These are phyloP conservation scores for Aspergillus sp. DNA, from an alignment of 2,329 filamentous ascomycete species.

Conservation along the genomic window DNA sequence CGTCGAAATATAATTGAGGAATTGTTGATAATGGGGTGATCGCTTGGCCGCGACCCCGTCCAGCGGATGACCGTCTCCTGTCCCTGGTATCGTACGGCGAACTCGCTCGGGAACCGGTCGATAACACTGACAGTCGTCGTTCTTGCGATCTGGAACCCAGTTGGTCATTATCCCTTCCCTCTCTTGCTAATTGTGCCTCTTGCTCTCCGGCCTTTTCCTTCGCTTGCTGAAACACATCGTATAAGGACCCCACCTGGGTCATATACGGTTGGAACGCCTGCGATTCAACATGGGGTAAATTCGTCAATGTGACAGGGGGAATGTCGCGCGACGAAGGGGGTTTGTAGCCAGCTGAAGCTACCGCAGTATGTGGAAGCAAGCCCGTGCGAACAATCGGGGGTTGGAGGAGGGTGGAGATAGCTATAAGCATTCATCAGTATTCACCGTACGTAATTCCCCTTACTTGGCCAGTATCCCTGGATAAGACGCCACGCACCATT, in stretches of 20 bases:
- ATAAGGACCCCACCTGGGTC: conserved; percentile 73
- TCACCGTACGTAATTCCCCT: no score
- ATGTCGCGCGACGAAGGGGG: conserved; percentile 83
- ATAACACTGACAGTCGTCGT: conserved; percentile 34
- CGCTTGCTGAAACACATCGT: conserved; percentile 78
- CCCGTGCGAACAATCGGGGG: conserved; percentile 84
- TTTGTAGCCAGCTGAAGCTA: conserved; percentile 62
- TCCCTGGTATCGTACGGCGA: conserved; percentile 44
- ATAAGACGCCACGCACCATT: conserved; percentile 53
- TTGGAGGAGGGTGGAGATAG: conserved; percentile 89
- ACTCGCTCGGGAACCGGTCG: conserved; percentile 35
- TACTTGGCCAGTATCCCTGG: not conserved
- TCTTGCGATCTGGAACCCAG: conserved; percentile 40
- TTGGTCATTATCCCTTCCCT: conserved; percentile 44
- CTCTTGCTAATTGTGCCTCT: conserved; percentile 37
- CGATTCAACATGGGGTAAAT: conserved; percentile 71
- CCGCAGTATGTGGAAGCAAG: conserved; percentile 67
- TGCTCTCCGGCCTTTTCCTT: conserved; percentile 67
- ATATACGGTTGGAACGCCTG: conserved; percentile 79
- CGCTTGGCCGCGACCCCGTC: conserved; percentile 54
- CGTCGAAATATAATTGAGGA: conserved; percentile 86
- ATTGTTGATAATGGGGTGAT: conserved; percentile 86
- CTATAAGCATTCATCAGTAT: conserved; percentile 34
- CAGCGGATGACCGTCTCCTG: conserved; percentile 45
- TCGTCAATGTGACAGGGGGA: conserved; percentile 82